Base-by-base conservation (phyloP, 257 asterid species). In the Ilex aquifolium region DNA sequence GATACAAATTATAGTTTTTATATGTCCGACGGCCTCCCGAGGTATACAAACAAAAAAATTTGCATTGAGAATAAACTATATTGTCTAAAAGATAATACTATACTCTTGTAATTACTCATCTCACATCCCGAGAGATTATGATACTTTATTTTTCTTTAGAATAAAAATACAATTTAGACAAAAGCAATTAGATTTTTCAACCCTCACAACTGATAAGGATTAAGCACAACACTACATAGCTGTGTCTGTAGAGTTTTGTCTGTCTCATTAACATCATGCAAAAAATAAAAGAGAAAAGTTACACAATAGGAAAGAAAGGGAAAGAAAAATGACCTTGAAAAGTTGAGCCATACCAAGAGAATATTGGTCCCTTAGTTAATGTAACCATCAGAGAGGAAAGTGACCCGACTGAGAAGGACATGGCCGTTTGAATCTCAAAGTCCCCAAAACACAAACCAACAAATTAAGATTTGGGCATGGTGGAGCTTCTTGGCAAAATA, bases 261-360 rank as follows among this genome's bases (percentile, higher is more conserved):
- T 54, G 8, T 36, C 42, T 36, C 7, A 36, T 36, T 36, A 36
- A 36, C 6, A 57, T 31, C 13, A 46, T 16, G 2, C 16, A 27
- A 36, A 29, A n/a, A 44, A 59, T 55, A 11, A 44, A 29, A 14
- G 59, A 32, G 31, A 58, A 57, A 31, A 13, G 5, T 46, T 39
- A 54, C 27, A 16, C 5, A 2, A 8, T 36, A 36, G 42, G 8
- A 36, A 36, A 36, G 42, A 36, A 36, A 36, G 42, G 8, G 42
- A 60, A 44, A 9, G 62, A 71, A 61, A 46, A 61, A 46, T 39
- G 69, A 72, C 48, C 21, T 59, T 70, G 50, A 77, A 40, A 72
- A 70, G 85, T 81, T 91, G 91, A 83, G 90, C 88, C 91, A 83
- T 76, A 79, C 94, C 89, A 86, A 84, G 90, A 81, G 97, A 87